Evolutionary conservation across 108 stramenopile species (phyloP).

Genomic region (Nitzschia palea): DNA sequence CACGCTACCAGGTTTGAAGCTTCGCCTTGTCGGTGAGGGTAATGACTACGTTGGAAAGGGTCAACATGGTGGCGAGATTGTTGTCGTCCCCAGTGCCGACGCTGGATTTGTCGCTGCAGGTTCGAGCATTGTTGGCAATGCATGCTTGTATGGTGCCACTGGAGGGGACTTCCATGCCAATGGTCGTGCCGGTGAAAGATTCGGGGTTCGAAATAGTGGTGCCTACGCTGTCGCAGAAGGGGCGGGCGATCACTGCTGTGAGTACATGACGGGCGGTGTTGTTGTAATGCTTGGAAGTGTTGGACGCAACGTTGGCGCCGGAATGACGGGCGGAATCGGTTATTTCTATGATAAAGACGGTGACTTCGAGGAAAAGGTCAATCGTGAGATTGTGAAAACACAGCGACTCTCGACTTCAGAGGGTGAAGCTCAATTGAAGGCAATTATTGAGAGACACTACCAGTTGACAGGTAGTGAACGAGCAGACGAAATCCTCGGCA

Average conservation of each 20-base stretch:
- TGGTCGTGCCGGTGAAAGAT: conserved; percentile 94
- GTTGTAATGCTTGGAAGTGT: conserved; percentile 90
- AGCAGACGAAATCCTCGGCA: conserved; percentile 82
- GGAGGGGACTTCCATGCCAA: conserved; percentile 94
- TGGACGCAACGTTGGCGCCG: conserved; percentile 95
- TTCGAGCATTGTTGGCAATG: conserved; percentile 94
- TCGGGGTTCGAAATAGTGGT: conserved; percentile 95
- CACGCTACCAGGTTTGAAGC: conserved; percentile 79
- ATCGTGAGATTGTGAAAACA: conserved; percentile 87
- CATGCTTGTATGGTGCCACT: conserved; percentile 96
- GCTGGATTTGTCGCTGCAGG: conserved; percentile 88
- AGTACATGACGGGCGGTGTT: conserved; percentile 97
- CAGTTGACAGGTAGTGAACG: conserved; percentile 87
- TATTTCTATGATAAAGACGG: conserved; percentile 91
- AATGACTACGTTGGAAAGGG: conserved; percentile 99
- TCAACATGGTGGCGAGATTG: conserved; percentile 92
- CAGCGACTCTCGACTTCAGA: conserved; percentile 69
- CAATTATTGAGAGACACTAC: conserved; percentile 88
- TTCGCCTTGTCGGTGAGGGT: conserved; percentile 92
- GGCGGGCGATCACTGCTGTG: conserved; percentile 95
- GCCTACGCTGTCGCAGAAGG: conserved; percentile 96
- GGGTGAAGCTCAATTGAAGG: conserved; percentile 76
- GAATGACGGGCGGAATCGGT: conserved; percentile 94
- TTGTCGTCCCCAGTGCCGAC: conserved; percentile 80
- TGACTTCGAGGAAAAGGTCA: conserved; percentile 80